These are phyloP conservation scores for Dalechampia spathulata DNA, from an alignment of 441 rosid genomes.

Conservation along the genomic window DNA sequence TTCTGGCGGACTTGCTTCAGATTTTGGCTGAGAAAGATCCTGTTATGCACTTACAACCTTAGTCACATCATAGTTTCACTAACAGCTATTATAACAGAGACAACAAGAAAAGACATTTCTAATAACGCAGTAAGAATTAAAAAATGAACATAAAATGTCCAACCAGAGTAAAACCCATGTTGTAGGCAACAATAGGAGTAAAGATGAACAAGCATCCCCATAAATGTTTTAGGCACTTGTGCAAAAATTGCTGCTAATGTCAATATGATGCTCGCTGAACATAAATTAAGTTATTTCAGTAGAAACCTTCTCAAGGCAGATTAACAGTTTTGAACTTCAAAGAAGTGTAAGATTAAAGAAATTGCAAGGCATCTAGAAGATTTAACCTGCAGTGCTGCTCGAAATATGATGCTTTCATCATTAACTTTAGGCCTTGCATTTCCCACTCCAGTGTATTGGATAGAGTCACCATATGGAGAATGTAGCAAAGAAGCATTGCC, in stretches of 20 bases:
- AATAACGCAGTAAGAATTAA: too few species aligned
- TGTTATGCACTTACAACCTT: slow-evolving; percentile 29
- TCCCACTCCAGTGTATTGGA: slow-evolving; percentile 31
- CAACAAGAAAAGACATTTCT: neutral
- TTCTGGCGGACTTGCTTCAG: slow-evolving; percentile 76
- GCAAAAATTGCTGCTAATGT: neutral
- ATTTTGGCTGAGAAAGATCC: slow-evolving; percentile 77
- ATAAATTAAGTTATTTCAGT: neutral
- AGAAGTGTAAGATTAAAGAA: neutral
- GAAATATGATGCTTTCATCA: slow-evolving; percentile 55
- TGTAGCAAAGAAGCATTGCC: slow-evolving; percentile 19
- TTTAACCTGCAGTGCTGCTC: slow-evolving; percentile 80
- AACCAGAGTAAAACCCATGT: too few species aligned
- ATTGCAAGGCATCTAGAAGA: too few species aligned
- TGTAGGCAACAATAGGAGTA: neutral
- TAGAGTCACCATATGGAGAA: slow-evolving; percentile 22
- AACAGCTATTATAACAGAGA: neutral
- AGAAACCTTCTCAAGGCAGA: neutral
- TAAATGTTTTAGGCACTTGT: neutral
- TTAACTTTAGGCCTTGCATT: slow-evolving; percentile 33
- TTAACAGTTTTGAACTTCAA: neutral
- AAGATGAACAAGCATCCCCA: neutral
- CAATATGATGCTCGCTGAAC: neutral
- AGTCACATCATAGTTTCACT: neutral
- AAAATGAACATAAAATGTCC: too few species aligned